These are phyloP conservation scores for Saxispiralis lemnorum DNA, from an alignment of 495 filamentous ascomycete species.

Conservation along the genomic window DNA sequence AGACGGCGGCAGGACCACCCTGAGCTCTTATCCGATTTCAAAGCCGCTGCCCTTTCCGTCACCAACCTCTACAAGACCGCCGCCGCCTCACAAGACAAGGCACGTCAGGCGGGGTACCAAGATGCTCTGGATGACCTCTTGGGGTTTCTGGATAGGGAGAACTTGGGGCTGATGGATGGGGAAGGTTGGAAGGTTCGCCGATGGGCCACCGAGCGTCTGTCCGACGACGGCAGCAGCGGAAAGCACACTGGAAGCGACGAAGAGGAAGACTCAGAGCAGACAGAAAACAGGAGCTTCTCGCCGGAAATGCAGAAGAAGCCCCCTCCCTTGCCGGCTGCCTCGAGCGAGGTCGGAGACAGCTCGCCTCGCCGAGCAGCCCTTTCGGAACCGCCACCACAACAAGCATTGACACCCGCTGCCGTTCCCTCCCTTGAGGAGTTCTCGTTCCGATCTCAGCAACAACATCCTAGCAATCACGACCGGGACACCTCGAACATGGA, in stretches of 20 bases:
- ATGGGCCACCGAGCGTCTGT: constrained; percentile 67
- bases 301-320: constrained; percentile 41
- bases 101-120: constrained; percentile 68
- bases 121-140: constrained; percentile 85
- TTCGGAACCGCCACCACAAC: constrained; percentile 4
- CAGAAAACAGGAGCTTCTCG: constrained; percentile 31
- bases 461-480: constrained; percentile 44
- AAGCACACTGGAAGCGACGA: constrained; percentile 25
- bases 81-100: constrained; percentile 52
- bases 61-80: constrained; percentile 92
- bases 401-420: constrained; percentile 3
- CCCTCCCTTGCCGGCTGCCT: constrained; percentile 22
- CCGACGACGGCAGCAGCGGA: constrained; percentile 44
- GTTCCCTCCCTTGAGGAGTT: constrained; percentile 27
- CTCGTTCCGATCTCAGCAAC: constrained; percentile 52
- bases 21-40: constrained; percentile 66
- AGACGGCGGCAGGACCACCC: constrained; percentile 30
- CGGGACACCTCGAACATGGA: constrained; percentile 27
- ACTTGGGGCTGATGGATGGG: constrained; percentile 57
- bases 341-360: constrained; percentile 2
- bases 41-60: constrained; percentile 77
- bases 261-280: constrained; percentile 3
- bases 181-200: constrained; percentile 66
- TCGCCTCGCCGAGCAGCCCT: neutral
- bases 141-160: constrained; percentile 62